Conservation (phyloP, 2,329 filamentous ascomycete genomes). For the Hymenoscyphus salicellus region DNA sequence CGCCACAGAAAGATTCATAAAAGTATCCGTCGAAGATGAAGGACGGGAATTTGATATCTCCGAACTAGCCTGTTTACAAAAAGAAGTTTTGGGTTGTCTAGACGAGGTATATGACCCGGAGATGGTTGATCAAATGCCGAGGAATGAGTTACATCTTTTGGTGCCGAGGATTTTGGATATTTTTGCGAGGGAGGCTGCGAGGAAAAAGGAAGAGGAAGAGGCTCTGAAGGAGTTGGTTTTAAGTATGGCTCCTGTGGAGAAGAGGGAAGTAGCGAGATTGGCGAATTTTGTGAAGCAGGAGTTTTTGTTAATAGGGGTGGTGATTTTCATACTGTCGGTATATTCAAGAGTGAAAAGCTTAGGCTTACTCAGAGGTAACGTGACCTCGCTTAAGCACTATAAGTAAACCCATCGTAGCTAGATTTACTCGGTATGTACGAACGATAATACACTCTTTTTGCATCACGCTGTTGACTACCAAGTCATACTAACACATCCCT, state of each 20-base stretch:
- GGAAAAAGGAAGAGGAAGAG: background rate
- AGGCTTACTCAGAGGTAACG: too few relatives aligned
- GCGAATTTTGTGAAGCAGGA: background rate
- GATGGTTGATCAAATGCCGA: conserved; percentile 1
- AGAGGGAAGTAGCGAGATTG: background rate
- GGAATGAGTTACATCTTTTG: background rate
- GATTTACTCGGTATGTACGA: too few relatives aligned
- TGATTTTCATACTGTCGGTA: background rate
- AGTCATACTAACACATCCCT: too few relatives aligned
- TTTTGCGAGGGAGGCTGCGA: background rate
- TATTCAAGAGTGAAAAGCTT: too few relatives aligned
- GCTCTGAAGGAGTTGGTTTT: background rate
- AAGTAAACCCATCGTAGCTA: too few relatives aligned
- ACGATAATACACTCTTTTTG: too few relatives aligned
- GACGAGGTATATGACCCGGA: background rate
- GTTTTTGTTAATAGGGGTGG: background rate
- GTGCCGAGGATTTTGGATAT: background rate
- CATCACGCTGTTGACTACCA: too few relatives aligned
- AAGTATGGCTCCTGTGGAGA: background rate
- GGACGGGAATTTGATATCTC: background rate
- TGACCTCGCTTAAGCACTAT: too few relatives aligned
- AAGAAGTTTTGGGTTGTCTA: background rate
- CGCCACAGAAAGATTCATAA: background rate
- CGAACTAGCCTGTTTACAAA: background rate
- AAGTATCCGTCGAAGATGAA: background rate